phyloP scores from a whole-genome alignment of 169 alveolate genomes.

The Babesia caballi region DNA sequence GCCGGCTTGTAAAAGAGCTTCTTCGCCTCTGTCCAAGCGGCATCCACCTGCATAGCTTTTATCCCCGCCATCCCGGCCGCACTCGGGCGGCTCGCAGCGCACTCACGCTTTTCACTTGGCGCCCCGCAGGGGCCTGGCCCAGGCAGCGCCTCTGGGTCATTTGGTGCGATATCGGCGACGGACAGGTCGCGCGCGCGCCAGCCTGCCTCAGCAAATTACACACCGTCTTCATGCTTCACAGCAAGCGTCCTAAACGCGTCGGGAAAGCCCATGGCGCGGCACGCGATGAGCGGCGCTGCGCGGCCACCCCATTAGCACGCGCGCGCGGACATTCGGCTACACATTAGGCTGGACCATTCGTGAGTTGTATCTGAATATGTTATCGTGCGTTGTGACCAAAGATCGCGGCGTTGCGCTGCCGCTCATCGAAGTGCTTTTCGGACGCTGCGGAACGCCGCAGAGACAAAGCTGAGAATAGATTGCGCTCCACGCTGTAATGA shows the following conservation, averaged over 20 bases:
- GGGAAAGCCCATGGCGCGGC: too few relatives aligned
- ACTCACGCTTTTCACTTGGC: slow-evolving; percentile 42
- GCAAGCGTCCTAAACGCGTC: not conserved
- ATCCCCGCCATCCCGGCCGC: not conserved
- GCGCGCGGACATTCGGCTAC: not conserved
- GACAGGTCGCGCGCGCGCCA: not conserved
- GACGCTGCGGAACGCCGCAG: slow-evolving; percentile 11
- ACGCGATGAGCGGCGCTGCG: too few relatives aligned
- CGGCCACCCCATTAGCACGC: slow-evolving; percentile 5
- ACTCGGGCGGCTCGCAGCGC: not conserved
- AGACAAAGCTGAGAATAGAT: slow-evolving; percentile 20
- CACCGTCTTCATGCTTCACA: not conserved
- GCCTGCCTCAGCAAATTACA: not conserved
- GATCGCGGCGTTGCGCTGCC: too few relatives aligned
- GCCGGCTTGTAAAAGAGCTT: slow-evolving; percentile 59
- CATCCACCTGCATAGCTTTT: slow-evolving; percentile 31
- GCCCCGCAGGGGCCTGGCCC: slow-evolving; percentile 68
- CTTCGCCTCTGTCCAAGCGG: slow-evolving; percentile 69
- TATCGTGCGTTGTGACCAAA: too few relatives aligned
- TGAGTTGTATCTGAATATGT: too few relatives aligned
- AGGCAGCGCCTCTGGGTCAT: slow-evolving; percentile 35
- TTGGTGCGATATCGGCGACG: slow-evolving; percentile 22
- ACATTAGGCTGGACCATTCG: too few relatives aligned
- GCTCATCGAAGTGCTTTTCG: slow-evolving; percentile 12
- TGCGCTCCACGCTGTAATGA: not conserved